Percentiles rank a stretch among this genome's conserved stretches.
Conservation (phyloP, 192 early-diverging fungal species). For the Coemansia sp. region DNA sequence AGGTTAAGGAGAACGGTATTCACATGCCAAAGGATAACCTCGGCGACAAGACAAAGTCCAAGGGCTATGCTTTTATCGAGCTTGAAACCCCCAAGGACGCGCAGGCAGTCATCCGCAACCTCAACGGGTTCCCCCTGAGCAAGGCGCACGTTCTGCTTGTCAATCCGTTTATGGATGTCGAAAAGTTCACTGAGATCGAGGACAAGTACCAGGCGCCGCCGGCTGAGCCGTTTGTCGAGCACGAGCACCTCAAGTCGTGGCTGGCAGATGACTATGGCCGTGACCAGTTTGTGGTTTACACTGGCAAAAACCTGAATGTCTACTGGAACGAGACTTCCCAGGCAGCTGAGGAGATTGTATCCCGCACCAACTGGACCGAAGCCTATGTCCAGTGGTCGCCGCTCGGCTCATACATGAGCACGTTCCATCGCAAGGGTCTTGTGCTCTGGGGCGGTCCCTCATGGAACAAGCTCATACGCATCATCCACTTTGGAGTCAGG, state of each 20-base stretch:
- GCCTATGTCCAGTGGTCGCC: constrained; percentile 95
- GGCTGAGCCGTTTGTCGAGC: constrained; percentile 55
- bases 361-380: constrained; percentile 86
- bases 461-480: constrained; percentile 88
- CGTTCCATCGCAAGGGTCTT: constrained; percentile 92
- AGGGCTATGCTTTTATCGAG: constrained; percentile 94
- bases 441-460: constrained; percentile 94
- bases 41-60: constrained; percentile 69
- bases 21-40: constrained; percentile 82
- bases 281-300: constrained; percentile 91
- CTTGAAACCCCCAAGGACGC: constrained; percentile 88
- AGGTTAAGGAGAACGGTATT: constrained; percentile 80
- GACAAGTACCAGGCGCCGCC: constrained; percentile 77
- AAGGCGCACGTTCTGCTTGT: constrained; percentile 78
- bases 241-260: constrained; percentile 89
- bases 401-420: constrained; percentile 87
- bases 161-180: constrained; percentile 91
- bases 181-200: constrained; percentile 70
- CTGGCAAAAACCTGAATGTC: constrained; percentile 79
- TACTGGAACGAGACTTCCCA: constrained; percentile 92
- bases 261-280: constrained; percentile 78
- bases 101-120: constrained; percentile 67
- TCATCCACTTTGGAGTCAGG: constrained; percentile 88
- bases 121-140: constrained; percentile 80
- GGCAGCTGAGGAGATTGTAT: constrained; percentile 63